Percentiles rank a stretch among this genome's conserved stretches.
Evolutionary conservation across 352 stramenopile species (phyloP).

Genomic region (Pythium scleroteichum): DNA sequence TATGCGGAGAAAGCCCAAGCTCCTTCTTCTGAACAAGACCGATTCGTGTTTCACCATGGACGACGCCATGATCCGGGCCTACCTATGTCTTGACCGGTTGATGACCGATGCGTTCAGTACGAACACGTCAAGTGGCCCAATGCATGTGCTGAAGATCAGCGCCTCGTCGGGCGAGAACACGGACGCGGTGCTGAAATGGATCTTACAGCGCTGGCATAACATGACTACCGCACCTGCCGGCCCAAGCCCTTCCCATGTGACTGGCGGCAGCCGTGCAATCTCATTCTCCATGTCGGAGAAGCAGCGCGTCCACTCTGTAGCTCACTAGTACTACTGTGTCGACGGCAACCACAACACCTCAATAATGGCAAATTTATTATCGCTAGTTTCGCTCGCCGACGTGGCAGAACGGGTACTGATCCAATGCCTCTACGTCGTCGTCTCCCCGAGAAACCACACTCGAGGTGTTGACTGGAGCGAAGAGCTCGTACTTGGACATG

Average conservation of each 20-base stretch:
- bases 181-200: conserved; percentile 57
- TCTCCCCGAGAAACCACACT: not conserved
- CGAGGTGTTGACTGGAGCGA: conserved; percentile 32
- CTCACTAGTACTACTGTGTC: conserved; percentile 15
- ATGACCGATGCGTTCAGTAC: conserved; percentile 25
- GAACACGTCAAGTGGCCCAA: conserved; percentile 29
- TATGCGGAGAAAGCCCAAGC: conserved; percentile 61
- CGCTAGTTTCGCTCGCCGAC: conserved; percentile 37
- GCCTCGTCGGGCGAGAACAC: conserved; percentile 62
- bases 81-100: conserved; percentile 58
- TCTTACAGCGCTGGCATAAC: conserved; percentile 35
- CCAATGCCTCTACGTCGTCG: conserved; percentile 21
- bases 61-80: conserved; percentile 48
- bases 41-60: conserved; percentile 51
- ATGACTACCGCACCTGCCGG: not conserved
- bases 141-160: conserved; percentile 63
- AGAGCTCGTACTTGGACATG: conserved; percentile 53
- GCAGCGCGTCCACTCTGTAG: conserved; percentile 37
- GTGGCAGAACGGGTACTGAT: conserved; percentile 63
- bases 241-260: conserved; percentile 16
- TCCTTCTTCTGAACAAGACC: conserved; percentile 73
- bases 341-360: not conserved
- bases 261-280: not conserved
- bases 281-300: conserved; percentile 27
- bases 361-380: not conserved